A percentile compares a stretch with the other conserved stretches of the same genome.
Evolutionary conservation across 345 rosid species (phyloP).

Genomic region (Reutealis trisperma): DNA sequence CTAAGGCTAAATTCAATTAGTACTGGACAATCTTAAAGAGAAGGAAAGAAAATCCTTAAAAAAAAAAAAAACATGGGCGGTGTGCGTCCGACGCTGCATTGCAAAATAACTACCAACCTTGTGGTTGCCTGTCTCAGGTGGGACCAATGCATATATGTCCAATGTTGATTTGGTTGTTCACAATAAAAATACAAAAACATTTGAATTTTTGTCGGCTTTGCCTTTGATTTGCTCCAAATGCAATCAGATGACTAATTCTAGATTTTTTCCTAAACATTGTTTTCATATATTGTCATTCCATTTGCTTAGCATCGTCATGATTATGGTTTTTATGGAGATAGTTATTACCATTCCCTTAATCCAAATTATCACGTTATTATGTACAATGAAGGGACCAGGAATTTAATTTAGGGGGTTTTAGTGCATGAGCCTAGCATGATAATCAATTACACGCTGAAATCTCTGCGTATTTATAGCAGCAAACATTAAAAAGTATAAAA

Average conservation of each 20-base stretch:
- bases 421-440: no score
- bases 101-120: slow-evolving; percentile 2
- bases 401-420: no score
- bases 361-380: no score
- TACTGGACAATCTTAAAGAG: no score
- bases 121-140: background rate
- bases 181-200: background rate
- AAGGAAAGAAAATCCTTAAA: no score
- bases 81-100: background rate
- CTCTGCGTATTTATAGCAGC: no score
- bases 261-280: background rate
- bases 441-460: no score
- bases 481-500: no score
- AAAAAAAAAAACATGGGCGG: background rate
- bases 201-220: background rate
- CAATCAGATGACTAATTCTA: background rate
- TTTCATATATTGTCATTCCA: background rate
- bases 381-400: no score
- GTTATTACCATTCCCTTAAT: no score
- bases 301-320: background rate
- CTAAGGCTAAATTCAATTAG: no score
- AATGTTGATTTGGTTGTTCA: background rate
- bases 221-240: background rate
- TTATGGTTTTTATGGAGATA: no score
- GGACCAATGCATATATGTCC: background rate